A percentile compares a stretch with the other conserved stretches of the same genome.
Evolutionary conservation across 148 eudicot species (phyloP).

Genomic region (Polygonum maritimum): DNA sequence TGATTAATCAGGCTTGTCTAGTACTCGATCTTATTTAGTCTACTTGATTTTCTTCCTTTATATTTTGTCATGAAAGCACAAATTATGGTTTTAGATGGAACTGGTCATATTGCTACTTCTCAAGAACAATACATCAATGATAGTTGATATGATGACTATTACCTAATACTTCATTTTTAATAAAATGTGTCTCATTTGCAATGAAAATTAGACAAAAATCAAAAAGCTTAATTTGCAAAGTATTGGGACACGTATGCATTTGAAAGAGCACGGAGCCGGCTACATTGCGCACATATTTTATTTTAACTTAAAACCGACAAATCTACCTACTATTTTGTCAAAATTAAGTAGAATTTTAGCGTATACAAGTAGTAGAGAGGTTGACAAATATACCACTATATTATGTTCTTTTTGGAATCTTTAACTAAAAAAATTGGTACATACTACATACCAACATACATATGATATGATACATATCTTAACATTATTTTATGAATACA

Average conservation of each 20-base stretch:
- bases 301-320: background rate
- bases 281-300: background rate
- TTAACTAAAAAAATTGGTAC: background rate
- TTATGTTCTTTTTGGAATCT: background rate
- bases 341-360: background rate
- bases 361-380: background rate
- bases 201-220: background rate
- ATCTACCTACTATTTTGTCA: background rate
- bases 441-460: background rate
- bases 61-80: too few relatives aligned
- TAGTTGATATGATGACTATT: too few relatives aligned
- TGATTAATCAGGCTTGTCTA: too few relatives aligned
- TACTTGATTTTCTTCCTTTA: too few relatives aligned
- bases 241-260: background rate
- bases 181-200: too few relatives aligned
- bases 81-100: too few relatives aligned
- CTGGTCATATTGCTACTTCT: too few relatives aligned
- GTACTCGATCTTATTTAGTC: too few relatives aligned
- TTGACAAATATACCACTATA: background rate
- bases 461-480: too few relatives aligned
- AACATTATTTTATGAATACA: conserved; percentile 8
- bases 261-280: background rate
- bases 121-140: too few relatives aligned
- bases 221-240: background rate
- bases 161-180: too few relatives aligned